phyloP scores from a whole-genome alignment of 768 basidiomycete genomes.

The Suillus subalutaceus region DNA sequence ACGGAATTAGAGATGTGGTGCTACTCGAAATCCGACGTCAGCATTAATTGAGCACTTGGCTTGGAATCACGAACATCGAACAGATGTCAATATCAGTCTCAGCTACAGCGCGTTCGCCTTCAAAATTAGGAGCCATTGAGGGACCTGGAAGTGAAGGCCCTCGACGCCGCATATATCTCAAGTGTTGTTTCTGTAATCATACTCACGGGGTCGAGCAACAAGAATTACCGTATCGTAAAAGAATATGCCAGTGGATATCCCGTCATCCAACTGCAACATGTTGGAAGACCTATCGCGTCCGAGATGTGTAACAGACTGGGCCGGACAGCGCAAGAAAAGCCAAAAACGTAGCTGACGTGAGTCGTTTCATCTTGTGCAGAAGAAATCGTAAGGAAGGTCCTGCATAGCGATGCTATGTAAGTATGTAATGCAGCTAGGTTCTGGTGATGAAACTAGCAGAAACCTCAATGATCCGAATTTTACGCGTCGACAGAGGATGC shows the following conservation, averaged over 20 bases:
- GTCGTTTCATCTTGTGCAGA: background rate
- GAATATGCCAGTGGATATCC: background rate
- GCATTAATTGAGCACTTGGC: too few relatives aligned
- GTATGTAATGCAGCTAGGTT: background rate
- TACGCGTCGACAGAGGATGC: background rate
- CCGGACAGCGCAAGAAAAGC: background rate
- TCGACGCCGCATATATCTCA: constrained; percentile 32
- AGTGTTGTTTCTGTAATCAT: background rate
- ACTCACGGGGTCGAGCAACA: background rate
- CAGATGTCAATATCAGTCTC: too few relatives aligned
- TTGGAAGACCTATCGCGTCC: background rate
- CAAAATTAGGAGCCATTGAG: constrained; percentile 26
- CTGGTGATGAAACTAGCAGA: background rate
- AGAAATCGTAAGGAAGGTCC: background rate
- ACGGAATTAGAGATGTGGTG: too few relatives aligned
- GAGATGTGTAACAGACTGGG: background rate
- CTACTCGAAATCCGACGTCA: too few relatives aligned
- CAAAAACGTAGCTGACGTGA: background rate
- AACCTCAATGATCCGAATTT: background rate
- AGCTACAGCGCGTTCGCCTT: background rate
- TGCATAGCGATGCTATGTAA: background rate
- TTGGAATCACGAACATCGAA: too few relatives aligned
- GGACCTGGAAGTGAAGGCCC: constrained; percentile 46
- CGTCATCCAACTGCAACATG: background rate
- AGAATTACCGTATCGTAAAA: background rate